Conservation (phyloP, 2,329 filamentous ascomycete species). For the Lecanicillium sp. region DNA sequence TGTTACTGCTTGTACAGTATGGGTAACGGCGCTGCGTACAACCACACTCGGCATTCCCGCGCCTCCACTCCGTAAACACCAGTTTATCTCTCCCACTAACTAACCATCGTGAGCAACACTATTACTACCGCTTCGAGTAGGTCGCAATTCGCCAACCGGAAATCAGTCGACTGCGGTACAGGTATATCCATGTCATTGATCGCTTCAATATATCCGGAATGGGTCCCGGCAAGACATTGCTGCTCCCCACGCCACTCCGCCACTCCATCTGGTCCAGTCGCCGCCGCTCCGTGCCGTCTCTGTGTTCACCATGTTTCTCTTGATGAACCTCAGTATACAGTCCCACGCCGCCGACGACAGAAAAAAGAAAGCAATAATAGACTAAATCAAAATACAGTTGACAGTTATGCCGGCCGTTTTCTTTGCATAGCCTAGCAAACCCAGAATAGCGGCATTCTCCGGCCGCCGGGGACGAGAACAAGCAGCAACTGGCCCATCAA, state of each 20-base stretch:
- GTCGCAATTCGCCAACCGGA: too few species aligned
- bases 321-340: too few species aligned
- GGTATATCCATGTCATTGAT: background rate
- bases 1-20: too few species aligned
- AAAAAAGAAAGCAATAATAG: background rate
- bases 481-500: background rate
- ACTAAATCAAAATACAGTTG: background rate
- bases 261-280: background rate
- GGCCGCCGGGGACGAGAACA: background rate
- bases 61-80: too few species aligned
- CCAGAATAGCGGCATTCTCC: constrained; percentile 5
- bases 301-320: too few species aligned
- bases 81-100: too few species aligned
- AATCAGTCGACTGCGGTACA: background rate
- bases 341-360: too few species aligned
- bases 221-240: background rate
- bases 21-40: too few species aligned
- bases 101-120: too few species aligned
- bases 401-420: background rate
- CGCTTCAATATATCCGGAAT: background rate
- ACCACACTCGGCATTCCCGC: too few species aligned
- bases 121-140: too few species aligned
- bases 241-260: background rate
- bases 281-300: too few species aligned
- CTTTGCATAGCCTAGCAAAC: background rate